Percentiles rank a stretch among this genome's conserved stretches.
These are phyloP conservation scores for Scheffersomyces cryptocercus DNA, from an alignment of 1,139 yeast genomes.

Conservation along the genomic window DNA sequence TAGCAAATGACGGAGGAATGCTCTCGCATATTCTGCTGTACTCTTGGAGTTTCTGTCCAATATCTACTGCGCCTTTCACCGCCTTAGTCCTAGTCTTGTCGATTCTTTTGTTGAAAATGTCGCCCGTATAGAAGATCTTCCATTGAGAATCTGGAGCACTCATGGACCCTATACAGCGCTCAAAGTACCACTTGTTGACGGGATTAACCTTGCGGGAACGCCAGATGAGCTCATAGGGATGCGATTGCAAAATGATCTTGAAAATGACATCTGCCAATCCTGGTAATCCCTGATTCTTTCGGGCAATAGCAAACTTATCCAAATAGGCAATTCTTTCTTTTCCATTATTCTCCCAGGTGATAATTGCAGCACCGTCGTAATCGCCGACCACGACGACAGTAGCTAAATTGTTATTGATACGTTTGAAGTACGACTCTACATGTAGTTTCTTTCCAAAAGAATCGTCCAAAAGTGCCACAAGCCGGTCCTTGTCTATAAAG, in stretches of 20 bases:
- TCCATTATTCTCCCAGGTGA: conserved; percentile 66
- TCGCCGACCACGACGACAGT: conserved; percentile 86
- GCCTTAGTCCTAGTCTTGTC: conserved; percentile 20
- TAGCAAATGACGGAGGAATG: conserved; percentile 33
- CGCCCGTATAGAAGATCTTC: conserved; percentile 72
- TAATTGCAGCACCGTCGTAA: conserved; percentile 92
- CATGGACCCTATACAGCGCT: conserved; percentile 76
- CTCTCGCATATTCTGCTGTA: conserved; percentile 35
- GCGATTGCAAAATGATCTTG: conserved; percentile 70
- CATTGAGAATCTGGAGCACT: conserved; percentile 56
- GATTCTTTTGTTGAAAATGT: conserved; percentile 38
- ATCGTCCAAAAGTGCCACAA: conserved; percentile 67
- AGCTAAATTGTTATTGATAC: conserved; percentile 69
- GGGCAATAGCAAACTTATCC: conserved; percentile 90
- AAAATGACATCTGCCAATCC: conserved; percentile 93
- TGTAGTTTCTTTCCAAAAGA: conserved; percentile 77
- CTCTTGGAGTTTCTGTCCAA: conserved; percentile 26
- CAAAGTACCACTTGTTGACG: conserved; percentile 97
- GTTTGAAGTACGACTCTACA: conserved; percentile 57
- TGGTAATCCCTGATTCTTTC: conserved; percentile 81
- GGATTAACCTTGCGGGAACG: conserved; percentile 84
- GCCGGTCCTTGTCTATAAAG: conserved; percentile 54
- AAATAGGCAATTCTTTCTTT: conserved; percentile 59
- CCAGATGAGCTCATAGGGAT: conserved; percentile 82
- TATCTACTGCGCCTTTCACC: conserved; percentile 21